A percentile compares a stretch with the other conserved stretches of the same genome.
Conservation (phyloP, 768 basidiomycete genomes). For the Leccinellum albellum region DNA sequence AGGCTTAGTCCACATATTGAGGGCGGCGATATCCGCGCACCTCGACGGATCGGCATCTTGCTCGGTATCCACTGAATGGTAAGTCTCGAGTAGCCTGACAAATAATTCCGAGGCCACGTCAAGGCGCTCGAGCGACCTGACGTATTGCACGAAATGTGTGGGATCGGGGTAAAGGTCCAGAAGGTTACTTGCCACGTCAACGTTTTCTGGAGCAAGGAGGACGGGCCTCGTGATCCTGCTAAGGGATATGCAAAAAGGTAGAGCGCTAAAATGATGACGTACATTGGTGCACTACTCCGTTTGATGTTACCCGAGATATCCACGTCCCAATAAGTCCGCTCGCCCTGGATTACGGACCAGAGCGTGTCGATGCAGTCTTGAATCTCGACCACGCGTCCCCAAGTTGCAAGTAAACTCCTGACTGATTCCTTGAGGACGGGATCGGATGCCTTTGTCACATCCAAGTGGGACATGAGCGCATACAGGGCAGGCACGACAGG, state of each 20-base stretch:
- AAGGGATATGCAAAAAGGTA: background rate
- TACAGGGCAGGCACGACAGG: constrained; percentile 70
- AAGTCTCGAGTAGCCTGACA: constrained; percentile 66
- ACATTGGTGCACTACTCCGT: constrained; percentile 40
- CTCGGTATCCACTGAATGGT: constrained; percentile 38
- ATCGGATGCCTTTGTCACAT: constrained; percentile 56
- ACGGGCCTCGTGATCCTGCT: constrained; percentile 31
- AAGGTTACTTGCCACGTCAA: constrained; percentile 45
- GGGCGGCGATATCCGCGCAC: constrained; percentile 8
- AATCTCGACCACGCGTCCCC: constrained; percentile 64
- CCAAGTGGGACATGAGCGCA: constrained; percentile 53
- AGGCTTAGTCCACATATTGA: constrained; percentile 2
- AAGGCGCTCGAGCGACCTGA: constrained; percentile 61
- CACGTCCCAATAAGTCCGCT: constrained; percentile 52
- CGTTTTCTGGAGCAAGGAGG: constrained; percentile 52
- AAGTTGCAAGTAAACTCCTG: constrained; percentile 60
- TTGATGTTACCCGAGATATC: constrained; percentile 51
- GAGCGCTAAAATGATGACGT: constrained; percentile 20
- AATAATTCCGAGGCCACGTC: constrained; percentile 76
- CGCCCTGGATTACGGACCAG: constrained; percentile 54
- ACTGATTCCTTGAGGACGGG: constrained; percentile 59
- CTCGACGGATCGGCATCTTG: constrained; percentile 22
- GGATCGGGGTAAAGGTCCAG: constrained; percentile 78
- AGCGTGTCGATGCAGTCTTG: constrained; percentile 52
- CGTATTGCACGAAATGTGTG: constrained; percentile 56